phyloP scores from a whole-genome alignment of 2,329 filamentous ascomycete species.

The Tympanopsis confertula region DNA sequence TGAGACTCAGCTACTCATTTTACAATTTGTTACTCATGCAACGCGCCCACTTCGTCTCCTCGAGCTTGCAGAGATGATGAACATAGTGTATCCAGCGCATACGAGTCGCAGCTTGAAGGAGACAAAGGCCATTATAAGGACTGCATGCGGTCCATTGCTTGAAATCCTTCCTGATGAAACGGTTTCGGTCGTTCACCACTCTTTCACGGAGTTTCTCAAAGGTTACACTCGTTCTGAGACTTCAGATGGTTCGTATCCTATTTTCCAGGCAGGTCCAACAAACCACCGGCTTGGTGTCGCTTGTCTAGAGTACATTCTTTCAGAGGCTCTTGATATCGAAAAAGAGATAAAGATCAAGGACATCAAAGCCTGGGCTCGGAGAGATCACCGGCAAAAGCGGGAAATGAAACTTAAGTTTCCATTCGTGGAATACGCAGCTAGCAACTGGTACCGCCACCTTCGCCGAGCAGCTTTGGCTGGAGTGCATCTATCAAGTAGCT shows the following conservation, averaged over 20 bases:
- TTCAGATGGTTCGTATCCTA: not conserved
- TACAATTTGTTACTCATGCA: slow-evolving; percentile 28
- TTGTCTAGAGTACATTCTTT: not conserved
- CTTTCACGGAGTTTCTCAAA: slow-evolving; percentile 32
- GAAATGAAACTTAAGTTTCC: slow-evolving; percentile 8
- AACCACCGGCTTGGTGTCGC: not conserved
- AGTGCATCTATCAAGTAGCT: not conserved
- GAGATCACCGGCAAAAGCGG: too few species aligned
- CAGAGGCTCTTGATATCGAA: not conserved
- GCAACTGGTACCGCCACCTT: slow-evolving; percentile 16
- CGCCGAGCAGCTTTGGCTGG: slow-evolving; percentile 8
- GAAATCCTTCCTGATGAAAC: slow-evolving; percentile 31
- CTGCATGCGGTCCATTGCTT: slow-evolving; percentile 27
- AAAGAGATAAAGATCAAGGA: not conserved
- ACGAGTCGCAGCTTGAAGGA: slow-evolving; percentile 8
- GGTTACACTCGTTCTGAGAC: slow-evolving; percentile 4
- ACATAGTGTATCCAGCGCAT: slow-evolving; percentile 3
- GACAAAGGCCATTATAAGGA: slow-evolving; percentile 23
- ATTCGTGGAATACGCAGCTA: slow-evolving; percentile 15
- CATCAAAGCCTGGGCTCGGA: too few species aligned
- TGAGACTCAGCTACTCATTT: slow-evolving; percentile 21
- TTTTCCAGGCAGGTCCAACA: not conserved
- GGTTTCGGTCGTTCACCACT: slow-evolving; percentile 31
- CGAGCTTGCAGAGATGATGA: slow-evolving; percentile 20
- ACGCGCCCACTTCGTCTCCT: slow-evolving; percentile 25